phyloP scores from a whole-genome alignment of 768 basidiomycete genomes.

The Suillus ampliporus region DNA sequence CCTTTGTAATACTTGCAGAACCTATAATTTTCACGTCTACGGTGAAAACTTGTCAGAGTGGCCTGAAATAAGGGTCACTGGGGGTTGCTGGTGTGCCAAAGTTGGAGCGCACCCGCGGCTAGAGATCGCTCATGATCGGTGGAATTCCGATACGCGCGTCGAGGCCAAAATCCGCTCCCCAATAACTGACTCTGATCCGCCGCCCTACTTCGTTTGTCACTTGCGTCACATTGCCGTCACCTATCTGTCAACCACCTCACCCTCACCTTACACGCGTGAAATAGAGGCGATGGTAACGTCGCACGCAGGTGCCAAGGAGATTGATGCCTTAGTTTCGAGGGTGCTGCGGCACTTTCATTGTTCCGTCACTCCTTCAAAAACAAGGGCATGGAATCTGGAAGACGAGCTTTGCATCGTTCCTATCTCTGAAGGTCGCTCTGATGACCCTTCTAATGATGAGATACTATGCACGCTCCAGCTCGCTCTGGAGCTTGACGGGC shows the following conservation, averaged over 20 bases:
- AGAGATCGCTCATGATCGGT: slow-evolving; percentile 11
- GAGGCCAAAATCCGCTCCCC: slow-evolving; percentile 39
- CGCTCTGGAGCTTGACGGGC: slow-evolving; percentile 32
- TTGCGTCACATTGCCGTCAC: slow-evolving; percentile 52
- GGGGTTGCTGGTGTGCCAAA: slow-evolving; percentile 52
- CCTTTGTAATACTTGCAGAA: slow-evolving; percentile 55
- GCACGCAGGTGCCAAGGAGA: slow-evolving; percentile 26
- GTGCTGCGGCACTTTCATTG: slow-evolving; percentile 53
- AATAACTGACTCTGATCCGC: slow-evolving; percentile 35
- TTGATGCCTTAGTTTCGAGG: slow-evolving; percentile 50
- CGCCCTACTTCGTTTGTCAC: slow-evolving; percentile 39
- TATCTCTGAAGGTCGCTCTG: slow-evolving; percentile 13
- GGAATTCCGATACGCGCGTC: slow-evolving; percentile 17
- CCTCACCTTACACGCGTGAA: slow-evolving; percentile 32
- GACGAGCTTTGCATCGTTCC: slow-evolving; percentile 31
- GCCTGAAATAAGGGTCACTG: slow-evolving; percentile 51
- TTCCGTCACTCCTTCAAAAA: slow-evolving; percentile 21
- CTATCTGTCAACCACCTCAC: slow-evolving; percentile 48
- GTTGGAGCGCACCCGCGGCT: slow-evolving; percentile 22
- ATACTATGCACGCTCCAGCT: slow-evolving; percentile 27
- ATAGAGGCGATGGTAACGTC: slow-evolving; percentile 22
- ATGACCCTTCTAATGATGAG: slow-evolving; percentile 4
- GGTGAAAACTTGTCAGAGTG: slow-evolving; percentile 58
- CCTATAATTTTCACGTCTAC: slow-evolving; percentile 59
- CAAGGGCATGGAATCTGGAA: slow-evolving; percentile 35